A percentile compares a stretch with the other conserved stretches of the same genome.
Conservation (phyloP, 2,329 filamentous ascomycete species). For the Pseudogymnoascus sp. region DNA sequence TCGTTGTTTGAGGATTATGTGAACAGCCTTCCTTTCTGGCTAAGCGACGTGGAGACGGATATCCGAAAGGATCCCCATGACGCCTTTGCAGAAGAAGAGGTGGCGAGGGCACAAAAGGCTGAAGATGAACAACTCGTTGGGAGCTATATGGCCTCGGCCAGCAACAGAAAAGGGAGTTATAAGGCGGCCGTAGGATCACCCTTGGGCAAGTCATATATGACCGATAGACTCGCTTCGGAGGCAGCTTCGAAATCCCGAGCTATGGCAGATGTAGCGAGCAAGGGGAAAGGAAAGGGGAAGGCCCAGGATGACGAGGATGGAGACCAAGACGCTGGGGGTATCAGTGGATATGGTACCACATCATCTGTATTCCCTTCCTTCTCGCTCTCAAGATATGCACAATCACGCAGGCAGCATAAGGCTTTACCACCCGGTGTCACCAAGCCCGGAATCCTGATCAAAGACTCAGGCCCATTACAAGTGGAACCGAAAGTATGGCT, state of each 20-base stretch:
- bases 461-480: constrained; percentile 83
- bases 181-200: constrained; percentile 59
- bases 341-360: constrained; percentile 47
- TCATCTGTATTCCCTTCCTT: constrained; percentile 74
- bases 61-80: constrained; percentile 87
- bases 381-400: constrained; percentile 69
- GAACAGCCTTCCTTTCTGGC: constrained; percentile 94
- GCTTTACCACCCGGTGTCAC: constrained; percentile 78
- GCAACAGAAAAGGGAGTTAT: constrained; percentile 36
- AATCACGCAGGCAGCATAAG: constrained; percentile 42
- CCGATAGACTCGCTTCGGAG: constrained; percentile 46
- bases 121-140: constrained; percentile 87
- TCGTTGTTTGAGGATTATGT: constrained; percentile 92
- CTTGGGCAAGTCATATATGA: constrained; percentile 55
- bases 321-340: constrained; percentile 25
- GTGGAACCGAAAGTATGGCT: constrained; percentile 99
- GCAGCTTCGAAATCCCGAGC: constrained; percentile 20
- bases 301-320: constrained; percentile 24
- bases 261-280: constrained; percentile 25
- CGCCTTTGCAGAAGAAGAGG: constrained; percentile 86
- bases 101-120: constrained; percentile 68
- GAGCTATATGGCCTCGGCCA: constrained; percentile 62
- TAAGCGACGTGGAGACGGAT: constrained; percentile 82
- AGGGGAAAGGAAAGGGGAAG: constrained; percentile 15
- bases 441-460: constrained; percentile 81